A percentile compares a stretch with the other conserved stretches of the same genome.
Evolutionary conservation across 352 stramenopile species (phyloP).

Genomic region (Pythium monospermum): DNA sequence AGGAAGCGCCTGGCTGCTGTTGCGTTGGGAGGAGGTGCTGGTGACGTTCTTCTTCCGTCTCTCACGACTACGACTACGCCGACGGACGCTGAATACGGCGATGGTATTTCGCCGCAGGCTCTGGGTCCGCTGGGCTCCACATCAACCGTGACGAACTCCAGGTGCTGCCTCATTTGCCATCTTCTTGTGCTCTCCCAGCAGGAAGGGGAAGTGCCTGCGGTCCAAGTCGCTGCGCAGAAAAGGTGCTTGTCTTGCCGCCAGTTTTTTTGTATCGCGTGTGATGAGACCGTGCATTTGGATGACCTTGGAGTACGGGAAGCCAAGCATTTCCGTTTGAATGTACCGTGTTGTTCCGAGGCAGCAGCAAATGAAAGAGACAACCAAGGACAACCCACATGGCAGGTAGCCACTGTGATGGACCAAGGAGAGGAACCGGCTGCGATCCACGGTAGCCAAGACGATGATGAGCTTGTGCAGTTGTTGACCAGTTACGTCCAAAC

Average conservation of each 20-base stretch:
- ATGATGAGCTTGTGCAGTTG: conserved; percentile 2
- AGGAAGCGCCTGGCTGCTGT: background rate
- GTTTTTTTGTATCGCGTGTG: conserved; percentile 38
- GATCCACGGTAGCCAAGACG: background rate
- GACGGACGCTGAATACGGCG: no score
- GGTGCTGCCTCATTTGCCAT: conserved; percentile 1
- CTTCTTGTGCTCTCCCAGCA: background rate
- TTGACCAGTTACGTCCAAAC: background rate
- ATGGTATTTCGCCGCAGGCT: no score
- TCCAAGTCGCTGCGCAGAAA: conserved; percentile 17
- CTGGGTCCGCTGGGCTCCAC: no score
- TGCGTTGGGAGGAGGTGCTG: no score
- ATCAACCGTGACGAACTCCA: background rate
- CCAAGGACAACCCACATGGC: no score
- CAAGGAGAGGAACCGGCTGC: background rate
- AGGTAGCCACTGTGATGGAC: background rate
- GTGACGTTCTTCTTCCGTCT: no score
- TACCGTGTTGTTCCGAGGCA: no score
- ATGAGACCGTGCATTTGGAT: conserved; percentile 49
- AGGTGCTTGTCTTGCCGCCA: conserved; percentile 45
- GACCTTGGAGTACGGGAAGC: conserved; percentile 55
- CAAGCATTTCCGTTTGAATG: conserved; percentile 40
- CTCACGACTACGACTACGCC: no score
- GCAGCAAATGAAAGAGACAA: no score
- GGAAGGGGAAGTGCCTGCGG: background rate